Percentiles rank a stretch among this genome's conserved stretches.
These are phyloP conservation scores for Kodamaea jinghongensis DNA, from an alignment of 805 yeast genomes.

Conservation along the genomic window DNA sequence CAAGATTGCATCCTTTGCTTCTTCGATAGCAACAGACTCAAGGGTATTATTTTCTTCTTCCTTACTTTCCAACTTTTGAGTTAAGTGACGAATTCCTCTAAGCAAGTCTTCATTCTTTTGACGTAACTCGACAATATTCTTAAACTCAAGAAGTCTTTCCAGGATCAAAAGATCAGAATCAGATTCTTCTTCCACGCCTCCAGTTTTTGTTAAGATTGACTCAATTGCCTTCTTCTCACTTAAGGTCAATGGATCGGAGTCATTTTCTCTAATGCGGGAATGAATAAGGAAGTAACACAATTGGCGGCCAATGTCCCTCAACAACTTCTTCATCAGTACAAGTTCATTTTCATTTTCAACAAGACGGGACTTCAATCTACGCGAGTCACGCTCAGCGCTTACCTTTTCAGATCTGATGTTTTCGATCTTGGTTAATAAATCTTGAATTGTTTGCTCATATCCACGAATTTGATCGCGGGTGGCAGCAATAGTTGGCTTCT, in stretches of 20 bases:
- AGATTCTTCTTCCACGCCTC: slow-evolving; percentile 35
- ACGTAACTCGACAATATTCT: slow-evolving; percentile 64
- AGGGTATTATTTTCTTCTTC: slow-evolving; percentile 46
- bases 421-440: slow-evolving; percentile 51
- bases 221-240: slow-evolving; percentile 67
- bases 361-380: slow-evolving; percentile 29
- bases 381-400: slow-evolving; percentile 39
- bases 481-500: slow-evolving; percentile 73
- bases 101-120: slow-evolving; percentile 72
- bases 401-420: slow-evolving; percentile 49
- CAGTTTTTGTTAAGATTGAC: slow-evolving; percentile 45
- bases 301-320: slow-evolving; percentile 76
- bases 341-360: slow-evolving; percentile 48
- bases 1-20: slow-evolving; percentile 67
- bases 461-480: slow-evolving; percentile 53
- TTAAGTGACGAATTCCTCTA: slow-evolving; percentile 66
- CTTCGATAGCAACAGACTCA: slow-evolving; percentile 51
- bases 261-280: slow-evolving; percentile 52
- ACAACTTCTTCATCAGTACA: slow-evolving; percentile 50
- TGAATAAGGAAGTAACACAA: slow-evolving; percentile 72
- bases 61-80: slow-evolving; percentile 63
- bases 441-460: slow-evolving; percentile 57
- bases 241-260: slow-evolving; percentile 59
- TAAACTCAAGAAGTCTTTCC: slow-evolving; percentile 70
- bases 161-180: slow-evolving; percentile 75